phyloP scores from a whole-genome alignment of 139 green algal genomes.

The Chlorella sp. region DNA sequence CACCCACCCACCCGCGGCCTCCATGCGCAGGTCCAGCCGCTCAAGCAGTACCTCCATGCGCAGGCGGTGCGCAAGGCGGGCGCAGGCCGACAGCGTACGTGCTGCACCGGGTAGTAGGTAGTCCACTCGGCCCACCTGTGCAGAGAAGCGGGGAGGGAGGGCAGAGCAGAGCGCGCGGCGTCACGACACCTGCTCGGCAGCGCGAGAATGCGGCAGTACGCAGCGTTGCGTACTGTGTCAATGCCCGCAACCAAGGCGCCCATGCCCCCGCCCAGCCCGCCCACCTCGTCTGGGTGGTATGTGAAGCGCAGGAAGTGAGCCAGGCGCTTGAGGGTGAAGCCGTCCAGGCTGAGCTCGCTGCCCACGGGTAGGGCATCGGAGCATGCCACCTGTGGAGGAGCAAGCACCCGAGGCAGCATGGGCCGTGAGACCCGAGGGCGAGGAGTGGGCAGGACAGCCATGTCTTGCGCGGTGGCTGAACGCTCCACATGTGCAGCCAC shows the following conservation, averaged over 20 bases:
- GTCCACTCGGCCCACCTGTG: background rate
- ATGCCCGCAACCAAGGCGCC: too few species aligned
- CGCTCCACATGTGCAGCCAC: too few species aligned
- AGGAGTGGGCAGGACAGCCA: too few species aligned
- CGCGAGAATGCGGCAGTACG: too few species aligned
- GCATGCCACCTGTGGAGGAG: background rate
- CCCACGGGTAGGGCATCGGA: background rate
- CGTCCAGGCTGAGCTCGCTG: background rate
- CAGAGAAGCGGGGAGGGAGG: too few species aligned
- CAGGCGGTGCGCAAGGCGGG: slow-evolving; percentile 10
- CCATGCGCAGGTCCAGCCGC: slow-evolving; percentile 25
- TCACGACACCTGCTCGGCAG: too few species aligned
- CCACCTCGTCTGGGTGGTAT: slow-evolving; percentile 11
- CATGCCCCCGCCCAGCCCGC: too few species aligned
- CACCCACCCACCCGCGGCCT: slow-evolving; percentile 15
- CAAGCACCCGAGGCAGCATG: too few species aligned
- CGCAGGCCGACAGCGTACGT: slow-evolving; percentile 3
- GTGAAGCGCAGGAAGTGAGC: slow-evolving; percentile 24
- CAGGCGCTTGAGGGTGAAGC: slow-evolving; percentile 26
- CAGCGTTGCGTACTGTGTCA: too few species aligned
- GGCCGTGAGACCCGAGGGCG: too few species aligned
- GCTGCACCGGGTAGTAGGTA: background rate
- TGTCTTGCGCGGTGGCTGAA: too few species aligned
- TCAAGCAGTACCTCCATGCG: background rate
- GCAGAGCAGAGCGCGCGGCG: too few species aligned